A percentile compares a stretch with the other conserved stretches of the same genome.
Conservation (phyloP, 257 asterid genomes). For the Ilex aquifolium region DNA sequence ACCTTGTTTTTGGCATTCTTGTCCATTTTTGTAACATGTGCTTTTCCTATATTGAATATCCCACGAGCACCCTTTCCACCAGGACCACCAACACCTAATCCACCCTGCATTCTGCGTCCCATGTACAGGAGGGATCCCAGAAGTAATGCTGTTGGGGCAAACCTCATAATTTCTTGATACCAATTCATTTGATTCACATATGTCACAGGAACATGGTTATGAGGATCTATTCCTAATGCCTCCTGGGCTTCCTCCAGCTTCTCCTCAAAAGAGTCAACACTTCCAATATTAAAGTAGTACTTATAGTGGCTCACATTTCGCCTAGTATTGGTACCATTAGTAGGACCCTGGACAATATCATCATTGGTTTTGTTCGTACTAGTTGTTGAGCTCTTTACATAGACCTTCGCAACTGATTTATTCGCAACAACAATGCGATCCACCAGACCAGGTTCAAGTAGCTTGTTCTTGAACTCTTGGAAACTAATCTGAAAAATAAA, state of each 20-base stretch:
- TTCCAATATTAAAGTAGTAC: slow-evolving; percentile 55
- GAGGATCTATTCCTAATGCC: slow-evolving; percentile 67
- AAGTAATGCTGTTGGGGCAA: slow-evolving; percentile 35
- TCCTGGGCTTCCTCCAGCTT: slow-evolving; percentile 84
- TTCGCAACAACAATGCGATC: slow-evolving; percentile 58
- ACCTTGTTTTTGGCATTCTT: slow-evolving; percentile 87
- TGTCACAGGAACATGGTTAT: slow-evolving; percentile 60
- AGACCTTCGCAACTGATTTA: slow-evolving; percentile 63
- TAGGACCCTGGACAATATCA: slow-evolving; percentile 29
- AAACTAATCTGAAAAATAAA: slow-evolving; percentile 59
- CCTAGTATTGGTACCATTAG: slow-evolving; percentile 20
- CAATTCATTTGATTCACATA: slow-evolving; percentile 42
- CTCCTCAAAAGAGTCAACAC: slow-evolving; percentile 69
- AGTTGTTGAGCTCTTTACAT: slow-evolving; percentile 40
- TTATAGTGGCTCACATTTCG: slow-evolving; percentile 23
- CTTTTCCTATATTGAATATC: slow-evolving; percentile 69
- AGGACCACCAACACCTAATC: slow-evolving; percentile 61
- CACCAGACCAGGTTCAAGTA: slow-evolving; percentile 85
- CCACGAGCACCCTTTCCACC: slow-evolving; percentile 72
- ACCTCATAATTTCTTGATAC: slow-evolving; percentile 40
- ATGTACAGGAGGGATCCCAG: slow-evolving; percentile 33
- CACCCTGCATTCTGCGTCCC: slow-evolving; percentile 48
- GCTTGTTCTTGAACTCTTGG: slow-evolving; percentile 74
- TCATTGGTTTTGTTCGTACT: slow-evolving; percentile 18
- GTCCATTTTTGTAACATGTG: slow-evolving; percentile 66